Conservation (phyloP, 2,329 filamentous ascomycete genomes). For the Arthrobotrys musiformis region DNA sequence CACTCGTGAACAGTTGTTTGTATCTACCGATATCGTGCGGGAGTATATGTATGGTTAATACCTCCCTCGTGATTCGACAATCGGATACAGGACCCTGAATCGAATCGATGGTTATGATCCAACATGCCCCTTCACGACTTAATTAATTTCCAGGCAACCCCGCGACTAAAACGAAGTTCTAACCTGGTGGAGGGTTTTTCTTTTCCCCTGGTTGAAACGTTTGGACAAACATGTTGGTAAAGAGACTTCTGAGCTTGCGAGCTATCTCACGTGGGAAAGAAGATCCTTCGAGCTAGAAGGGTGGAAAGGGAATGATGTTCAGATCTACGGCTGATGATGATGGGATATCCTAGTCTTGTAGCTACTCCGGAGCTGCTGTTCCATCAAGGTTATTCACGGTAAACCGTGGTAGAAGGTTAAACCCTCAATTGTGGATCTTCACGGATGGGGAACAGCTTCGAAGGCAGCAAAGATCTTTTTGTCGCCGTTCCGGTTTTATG, state of each 20-base stretch:
- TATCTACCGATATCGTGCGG: constrained; percentile 19
- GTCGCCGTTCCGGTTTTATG: constrained; percentile 15
- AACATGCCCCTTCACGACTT: constrained; percentile 1
- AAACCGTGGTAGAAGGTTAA: background rate
- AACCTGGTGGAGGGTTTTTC: constrained; percentile 18
- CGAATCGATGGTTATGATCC: constrained; percentile 7
- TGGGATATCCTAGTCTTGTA: constrained; percentile 8
- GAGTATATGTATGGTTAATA: background rate
- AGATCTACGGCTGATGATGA: background rate
- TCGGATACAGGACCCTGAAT: constrained; percentile 28
- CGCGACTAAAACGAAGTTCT: constrained; percentile 3
- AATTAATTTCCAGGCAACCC: constrained; percentile 36
- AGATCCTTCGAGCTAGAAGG: background rate
- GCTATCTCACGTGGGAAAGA: constrained; percentile 28
- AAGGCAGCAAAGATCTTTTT: constrained; percentile 9
- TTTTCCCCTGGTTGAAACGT: constrained; percentile 23
- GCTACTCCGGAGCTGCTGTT: background rate
- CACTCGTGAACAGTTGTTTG: no score
- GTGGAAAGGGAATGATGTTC: background rate
- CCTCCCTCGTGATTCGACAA: constrained; percentile 25
- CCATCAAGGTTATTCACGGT: constrained; percentile 21
- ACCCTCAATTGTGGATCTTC: constrained; percentile 5
- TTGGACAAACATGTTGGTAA: constrained; percentile 29
- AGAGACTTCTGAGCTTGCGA: background rate
- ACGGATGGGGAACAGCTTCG: background rate